Conservation (phyloP, 2,329 filamentous ascomycete genomes). For the Coniochaeta sp. region DNA sequence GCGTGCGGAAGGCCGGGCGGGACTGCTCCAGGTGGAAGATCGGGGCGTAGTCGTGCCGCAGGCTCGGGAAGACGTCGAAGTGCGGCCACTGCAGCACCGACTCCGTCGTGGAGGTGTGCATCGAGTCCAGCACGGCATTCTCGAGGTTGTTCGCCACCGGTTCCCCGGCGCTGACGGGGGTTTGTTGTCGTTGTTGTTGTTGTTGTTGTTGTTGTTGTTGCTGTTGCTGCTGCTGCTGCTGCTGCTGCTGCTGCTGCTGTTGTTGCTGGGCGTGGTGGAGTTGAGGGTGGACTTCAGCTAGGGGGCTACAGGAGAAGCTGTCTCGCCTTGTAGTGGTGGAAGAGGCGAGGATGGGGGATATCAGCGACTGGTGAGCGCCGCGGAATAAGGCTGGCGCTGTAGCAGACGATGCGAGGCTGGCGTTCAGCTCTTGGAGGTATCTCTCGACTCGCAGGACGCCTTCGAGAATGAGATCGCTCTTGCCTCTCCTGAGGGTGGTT, state of each 20-base stretch:
- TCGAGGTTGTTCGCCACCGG: slow-evolving; percentile 21
- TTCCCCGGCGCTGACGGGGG: not conserved
- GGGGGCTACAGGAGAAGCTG: slow-evolving; percentile 12
- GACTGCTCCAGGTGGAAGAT: slow-evolving; percentile 41
- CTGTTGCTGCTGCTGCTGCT: slow-evolving; percentile 10
- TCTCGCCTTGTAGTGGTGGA: slow-evolving; percentile 3
- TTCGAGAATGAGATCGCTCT: slow-evolving; percentile 44
- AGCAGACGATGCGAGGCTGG: slow-evolving; percentile 25
- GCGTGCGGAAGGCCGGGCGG: slow-evolving; percentile 25
- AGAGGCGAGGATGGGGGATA: slow-evolving; percentile 1
- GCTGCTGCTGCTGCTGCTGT: no score
- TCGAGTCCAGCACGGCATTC: slow-evolving; percentile 40
- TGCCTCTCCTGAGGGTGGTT: slow-evolving; percentile 29
- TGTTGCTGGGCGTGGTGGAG: not conserved
- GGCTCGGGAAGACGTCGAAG: slow-evolving; percentile 34
- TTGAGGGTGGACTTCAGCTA: slow-evolving; percentile 4
- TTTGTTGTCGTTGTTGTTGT: slow-evolving; percentile 8
- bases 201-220: slow-evolving; percentile 16
- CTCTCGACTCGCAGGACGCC: slow-evolving; percentile 40
- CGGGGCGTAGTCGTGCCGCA: slow-evolving; percentile 33
- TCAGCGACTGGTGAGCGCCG: not conserved
- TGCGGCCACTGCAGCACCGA: slow-evolving; percentile 44
- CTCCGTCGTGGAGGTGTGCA: slow-evolving; percentile 43
- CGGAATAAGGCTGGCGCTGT: not conserved
- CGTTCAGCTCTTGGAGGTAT: slow-evolving; percentile 35